Evolutionary conservation across 768 basidiomycete genomes (phyloP).

Genomic region (Boletus sp.): DNA sequence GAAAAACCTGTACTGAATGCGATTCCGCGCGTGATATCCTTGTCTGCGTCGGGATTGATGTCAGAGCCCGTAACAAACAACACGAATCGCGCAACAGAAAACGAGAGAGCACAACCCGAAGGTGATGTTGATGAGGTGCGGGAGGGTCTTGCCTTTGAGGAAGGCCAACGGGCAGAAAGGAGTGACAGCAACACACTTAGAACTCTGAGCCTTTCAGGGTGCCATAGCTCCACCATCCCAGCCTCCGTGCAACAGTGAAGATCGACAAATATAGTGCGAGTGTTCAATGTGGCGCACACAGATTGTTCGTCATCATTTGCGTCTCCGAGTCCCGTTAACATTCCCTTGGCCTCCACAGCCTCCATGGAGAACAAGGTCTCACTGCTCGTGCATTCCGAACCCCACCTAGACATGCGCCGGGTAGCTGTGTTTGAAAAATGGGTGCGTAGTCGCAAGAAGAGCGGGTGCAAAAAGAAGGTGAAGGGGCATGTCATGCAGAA

Average conservation of each 20-base stretch:
- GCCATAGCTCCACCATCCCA: slow-evolving; percentile 67
- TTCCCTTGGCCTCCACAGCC: slow-evolving; percentile 46
- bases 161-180: slow-evolving; percentile 25
- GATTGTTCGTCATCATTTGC: slow-evolving; percentile 46
- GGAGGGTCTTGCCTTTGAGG: slow-evolving; percentile 8
- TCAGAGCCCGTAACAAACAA: slow-evolving; percentile 77
- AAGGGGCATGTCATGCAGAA: slow-evolving; percentile 46
- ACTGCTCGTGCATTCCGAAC: slow-evolving; percentile 39
- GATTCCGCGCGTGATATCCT: slow-evolving; percentile 68
- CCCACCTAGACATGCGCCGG: slow-evolving; percentile 28
- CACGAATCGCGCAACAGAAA: slow-evolving; percentile 61
- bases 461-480: slow-evolving; percentile 46
- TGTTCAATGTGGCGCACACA: slow-evolving; percentile 40
- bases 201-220: slow-evolving; percentile 52
- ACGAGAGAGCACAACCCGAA: slow-evolving; percentile 51
- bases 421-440: slow-evolving; percentile 26
- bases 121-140: slow-evolving; percentile 42
- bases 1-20: slow-evolving; percentile 55
- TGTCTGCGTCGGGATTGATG: slow-evolving; percentile 67
- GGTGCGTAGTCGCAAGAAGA: slow-evolving; percentile 52
- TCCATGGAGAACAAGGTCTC: slow-evolving; percentile 62
- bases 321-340: slow-evolving; percentile 47
- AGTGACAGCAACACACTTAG: slow-evolving; percentile 50
- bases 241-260: slow-evolving; percentile 53
- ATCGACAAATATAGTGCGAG: slow-evolving; percentile 43